A percentile compares a stretch with the other conserved stretches of the same genome.
Conservation (phyloP, 139 green algal species). For the Mesotaenium endlicherianum region DNA sequence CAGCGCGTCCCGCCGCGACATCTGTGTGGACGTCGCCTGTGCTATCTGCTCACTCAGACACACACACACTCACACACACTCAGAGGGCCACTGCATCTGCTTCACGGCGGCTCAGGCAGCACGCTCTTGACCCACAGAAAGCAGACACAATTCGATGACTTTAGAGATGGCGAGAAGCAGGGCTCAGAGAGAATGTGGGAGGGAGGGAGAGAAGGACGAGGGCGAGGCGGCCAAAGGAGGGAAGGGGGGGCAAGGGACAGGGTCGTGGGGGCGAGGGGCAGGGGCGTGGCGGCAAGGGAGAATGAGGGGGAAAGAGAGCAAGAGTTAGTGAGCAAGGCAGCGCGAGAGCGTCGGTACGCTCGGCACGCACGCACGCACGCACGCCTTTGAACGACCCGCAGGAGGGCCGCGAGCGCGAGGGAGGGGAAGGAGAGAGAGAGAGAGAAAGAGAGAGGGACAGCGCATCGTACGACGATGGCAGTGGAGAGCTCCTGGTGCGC, state of each 20-base stretch:
- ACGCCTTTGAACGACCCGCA: no score
- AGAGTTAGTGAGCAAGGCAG: neutral
- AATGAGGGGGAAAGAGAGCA: neutral
- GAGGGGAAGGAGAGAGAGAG: neutral
- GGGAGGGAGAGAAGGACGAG: no score
- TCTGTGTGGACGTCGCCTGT: constrained; percentile 58
- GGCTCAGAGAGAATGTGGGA: no score
- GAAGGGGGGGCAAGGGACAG: neutral
- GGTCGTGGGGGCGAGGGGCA: neutral
- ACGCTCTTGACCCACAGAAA: no score
- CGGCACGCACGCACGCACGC: no score
- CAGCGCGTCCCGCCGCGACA: constrained; percentile 73
- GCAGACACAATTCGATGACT: no score
- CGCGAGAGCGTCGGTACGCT: no score
- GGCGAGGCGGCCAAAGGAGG: no score
- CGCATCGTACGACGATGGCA: constrained; percentile 40
- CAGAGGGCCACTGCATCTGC: no score
- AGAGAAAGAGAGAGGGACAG: neutral
- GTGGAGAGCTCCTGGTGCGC: constrained; percentile 51
- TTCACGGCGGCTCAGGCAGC: no score
- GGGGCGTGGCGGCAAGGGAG: neutral
- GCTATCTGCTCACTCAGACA: constrained; percentile 31
- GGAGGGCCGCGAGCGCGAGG: neutral
- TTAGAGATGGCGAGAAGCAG: no score
- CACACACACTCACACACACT: no score